A percentile compares a stretch with the other conserved stretches of the same genome.
Conservation (phyloP, 345 rosid species). For the Ceriops tagal region DNA sequence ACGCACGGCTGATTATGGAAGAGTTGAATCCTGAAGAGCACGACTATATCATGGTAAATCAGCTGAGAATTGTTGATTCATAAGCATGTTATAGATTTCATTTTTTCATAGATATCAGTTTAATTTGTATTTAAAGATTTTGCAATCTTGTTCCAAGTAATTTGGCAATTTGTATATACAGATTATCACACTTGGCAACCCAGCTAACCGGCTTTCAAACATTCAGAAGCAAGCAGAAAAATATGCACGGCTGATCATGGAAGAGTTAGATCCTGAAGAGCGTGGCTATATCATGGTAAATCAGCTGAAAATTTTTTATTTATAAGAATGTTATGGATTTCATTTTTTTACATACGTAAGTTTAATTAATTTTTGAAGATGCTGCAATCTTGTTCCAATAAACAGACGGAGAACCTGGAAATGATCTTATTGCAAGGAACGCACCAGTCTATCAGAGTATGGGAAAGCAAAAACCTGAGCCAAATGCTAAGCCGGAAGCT, state of each 20-base stretch:
- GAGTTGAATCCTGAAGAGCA: conserved; percentile 68
- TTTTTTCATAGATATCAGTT: not conserved
- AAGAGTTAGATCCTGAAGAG: conserved; percentile 70
- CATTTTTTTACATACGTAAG: not conserved
- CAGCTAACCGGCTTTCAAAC: conserved; percentile 59
- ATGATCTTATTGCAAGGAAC: too few species aligned
- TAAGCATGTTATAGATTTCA: not conserved
- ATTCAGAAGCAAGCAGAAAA: conserved; percentile 74
- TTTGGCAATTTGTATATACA: conserved; percentile 17
- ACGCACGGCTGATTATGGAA: conserved; percentile 80
- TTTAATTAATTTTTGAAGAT: not conserved
- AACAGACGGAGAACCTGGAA: too few species aligned
- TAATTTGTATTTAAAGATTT: not conserved
- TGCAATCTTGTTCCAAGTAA: too few species aligned
- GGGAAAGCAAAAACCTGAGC: conserved; percentile 32
- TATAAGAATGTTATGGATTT: not conserved
- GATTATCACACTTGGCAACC: conserved; percentile 74
- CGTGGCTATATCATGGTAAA: conserved; percentile 70
- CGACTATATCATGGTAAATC: conserved; percentile 68
- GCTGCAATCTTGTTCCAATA: conserved; percentile 8
- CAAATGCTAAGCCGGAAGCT: conserved; percentile 72
- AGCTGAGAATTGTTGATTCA: not conserved
- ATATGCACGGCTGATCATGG: conserved; percentile 77
- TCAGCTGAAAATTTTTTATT: not conserved
- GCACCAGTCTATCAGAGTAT: too few species aligned